Conservation (phyloP, 495 filamentous ascomycete genomes). For the Daldinia decipiens region DNA sequence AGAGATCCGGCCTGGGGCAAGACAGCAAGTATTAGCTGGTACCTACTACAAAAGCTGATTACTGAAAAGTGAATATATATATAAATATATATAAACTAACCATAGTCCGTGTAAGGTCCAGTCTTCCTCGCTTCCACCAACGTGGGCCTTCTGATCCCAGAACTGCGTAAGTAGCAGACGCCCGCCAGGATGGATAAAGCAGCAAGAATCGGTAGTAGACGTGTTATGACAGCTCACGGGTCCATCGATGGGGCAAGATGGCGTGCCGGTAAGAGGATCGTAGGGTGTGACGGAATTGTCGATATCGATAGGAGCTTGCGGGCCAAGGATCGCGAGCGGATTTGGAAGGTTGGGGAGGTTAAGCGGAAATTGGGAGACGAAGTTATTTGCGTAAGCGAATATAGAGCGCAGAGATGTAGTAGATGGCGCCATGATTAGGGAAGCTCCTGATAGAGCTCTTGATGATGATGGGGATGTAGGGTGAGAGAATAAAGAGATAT, state of each 20-base stretch:
- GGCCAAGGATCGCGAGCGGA: conserved; percentile 25
- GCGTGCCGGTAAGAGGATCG: conserved; percentile 50
- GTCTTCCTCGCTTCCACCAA: conserved; percentile 72
- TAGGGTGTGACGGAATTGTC: conserved; percentile 46
- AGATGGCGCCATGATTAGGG: conserved; percentile 34
- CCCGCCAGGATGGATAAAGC: conserved; percentile 84
- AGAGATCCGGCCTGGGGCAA: conserved; percentile 75
- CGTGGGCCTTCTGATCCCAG: conserved; percentile 80
- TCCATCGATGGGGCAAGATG: conserved; percentile 57
- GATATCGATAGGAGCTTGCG: conserved; percentile 28
- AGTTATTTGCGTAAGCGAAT: conserved; percentile 40
- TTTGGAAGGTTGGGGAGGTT: conserved; percentile 36
- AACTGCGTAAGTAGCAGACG: conserved; percentile 85
- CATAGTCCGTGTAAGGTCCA: conserved; percentile 95
- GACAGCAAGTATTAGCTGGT: conserved; percentile 7
- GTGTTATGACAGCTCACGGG: conserved; percentile 62
- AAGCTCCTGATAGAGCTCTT: neutral
- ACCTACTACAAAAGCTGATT: neutral
- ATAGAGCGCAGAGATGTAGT: conserved; percentile 38
- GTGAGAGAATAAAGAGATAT: neutral
- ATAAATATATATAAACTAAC: conserved; percentile 47
- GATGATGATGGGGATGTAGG: neutral
- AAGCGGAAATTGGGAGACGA: conserved; percentile 46
- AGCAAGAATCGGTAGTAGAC: conserved; percentile 71
- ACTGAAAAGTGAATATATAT: no score